Evolutionary conservation across 164 flowering plant species (phyloP).

Genomic region (Dillenia suffruticosa): DNA sequence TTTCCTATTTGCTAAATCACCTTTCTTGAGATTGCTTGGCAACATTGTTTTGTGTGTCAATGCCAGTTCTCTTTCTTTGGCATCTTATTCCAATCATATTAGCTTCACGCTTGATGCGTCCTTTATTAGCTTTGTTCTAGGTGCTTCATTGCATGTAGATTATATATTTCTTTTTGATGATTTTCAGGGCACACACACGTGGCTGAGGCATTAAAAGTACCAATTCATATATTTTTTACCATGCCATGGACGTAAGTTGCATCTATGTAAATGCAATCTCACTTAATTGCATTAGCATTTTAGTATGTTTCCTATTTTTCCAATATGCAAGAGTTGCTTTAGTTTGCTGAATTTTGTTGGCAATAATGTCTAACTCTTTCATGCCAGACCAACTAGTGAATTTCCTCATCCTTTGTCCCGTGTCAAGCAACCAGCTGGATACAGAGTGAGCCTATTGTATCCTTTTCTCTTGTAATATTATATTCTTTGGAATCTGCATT

Average conservation of each 20-base stretch:
- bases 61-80: too few species aligned
- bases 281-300: conserved; percentile 1
- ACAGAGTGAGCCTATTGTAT: conserved; percentile 59
- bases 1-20: too few species aligned
- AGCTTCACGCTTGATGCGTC: too few species aligned
- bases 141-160: too few species aligned
- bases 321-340: background rate
- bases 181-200: conserved; percentile 90
- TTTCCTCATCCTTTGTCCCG: conserved; percentile 99
- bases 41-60: too few species aligned
- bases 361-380: conserved; percentile 7
- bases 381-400: conserved; percentile 88
- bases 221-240: conserved; percentile 94
- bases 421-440: conserved; percentile 90
- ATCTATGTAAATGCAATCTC: conserved; percentile 14
- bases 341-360: background rate
- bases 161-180: too few species aligned
- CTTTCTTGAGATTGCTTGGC: too few species aligned
- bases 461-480: conserved; percentile 1
- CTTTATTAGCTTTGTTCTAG: too few species aligned
- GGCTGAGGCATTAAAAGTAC: conserved; percentile 93
- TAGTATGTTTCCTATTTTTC: background rate
- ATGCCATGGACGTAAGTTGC: conserved; percentile 99
- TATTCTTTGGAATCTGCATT: background rate
- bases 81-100: too few species aligned